phyloP scores from a whole-genome alignment of 2,329 filamentous ascomycete species.

The Penicillium decumbens region DNA sequence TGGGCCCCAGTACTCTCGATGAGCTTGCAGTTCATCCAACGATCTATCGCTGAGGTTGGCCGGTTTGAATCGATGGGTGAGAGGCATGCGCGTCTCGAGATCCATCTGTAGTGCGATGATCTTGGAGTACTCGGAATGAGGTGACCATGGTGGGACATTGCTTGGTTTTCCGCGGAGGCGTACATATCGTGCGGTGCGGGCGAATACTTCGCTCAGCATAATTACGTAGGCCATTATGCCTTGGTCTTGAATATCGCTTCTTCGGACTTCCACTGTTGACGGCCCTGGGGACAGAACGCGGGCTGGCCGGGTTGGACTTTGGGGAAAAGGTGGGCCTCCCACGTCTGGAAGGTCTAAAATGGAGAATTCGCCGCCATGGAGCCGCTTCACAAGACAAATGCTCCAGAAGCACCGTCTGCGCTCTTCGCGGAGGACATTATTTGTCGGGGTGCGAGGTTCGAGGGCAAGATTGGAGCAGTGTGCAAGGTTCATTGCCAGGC shows the following conservation, averaged over 20 bases:
- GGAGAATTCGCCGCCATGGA: conserved; percentile 43
- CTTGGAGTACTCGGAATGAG: conserved; percentile 51
- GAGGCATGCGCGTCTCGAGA: conserved; percentile 49
- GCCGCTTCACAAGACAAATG: conserved; percentile 42
- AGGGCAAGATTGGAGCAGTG: conserved; percentile 44
- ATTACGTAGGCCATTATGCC: conserved; percentile 48
- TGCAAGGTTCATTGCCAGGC: conserved; percentile 45
- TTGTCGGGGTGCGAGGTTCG: conserved; percentile 27
- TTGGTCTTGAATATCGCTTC: conserved; percentile 32
- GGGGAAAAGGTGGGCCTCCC: conserved; percentile 38
- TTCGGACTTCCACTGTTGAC: conserved; percentile 18
- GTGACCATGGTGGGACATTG: conserved; percentile 46
- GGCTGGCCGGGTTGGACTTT: conserved; percentile 32
- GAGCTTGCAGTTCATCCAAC: conserved; percentile 41
- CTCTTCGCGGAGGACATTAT: conserved; percentile 27
- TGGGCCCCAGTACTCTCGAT: conserved; percentile 51
- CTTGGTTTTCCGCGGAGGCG: conserved; percentile 44
- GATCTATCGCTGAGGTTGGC: conserved; percentile 46
- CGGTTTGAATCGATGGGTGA: conserved; percentile 49
- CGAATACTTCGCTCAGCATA: conserved; percentile 48
- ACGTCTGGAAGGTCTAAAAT: conserved; percentile 37
- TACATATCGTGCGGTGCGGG: conserved; percentile 47
- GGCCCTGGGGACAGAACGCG: conserved; percentile 21
- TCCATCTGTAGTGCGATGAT: conserved; percentile 51
- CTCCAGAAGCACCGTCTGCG: conserved; percentile 42